Conservation (phyloP, 1,284 basidiomycete species). For the Filobasidium uniguttulatum region DNA sequence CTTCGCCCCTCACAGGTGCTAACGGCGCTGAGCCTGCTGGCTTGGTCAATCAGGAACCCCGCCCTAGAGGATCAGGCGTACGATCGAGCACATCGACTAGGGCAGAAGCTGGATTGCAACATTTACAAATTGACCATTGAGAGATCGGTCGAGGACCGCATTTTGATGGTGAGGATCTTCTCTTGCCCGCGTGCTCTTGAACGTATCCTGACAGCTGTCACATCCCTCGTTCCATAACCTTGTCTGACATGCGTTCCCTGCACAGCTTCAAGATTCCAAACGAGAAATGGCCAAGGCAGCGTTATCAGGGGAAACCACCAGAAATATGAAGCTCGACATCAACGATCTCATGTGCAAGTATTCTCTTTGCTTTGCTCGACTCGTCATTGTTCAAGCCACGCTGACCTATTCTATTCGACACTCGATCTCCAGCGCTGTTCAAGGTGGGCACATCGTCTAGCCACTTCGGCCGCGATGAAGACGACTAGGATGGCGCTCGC, state of each 20-base stretch:
- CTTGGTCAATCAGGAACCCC: not conserved
- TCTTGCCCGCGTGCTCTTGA: constrained; percentile 4
- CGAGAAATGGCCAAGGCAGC: constrained; percentile 70
- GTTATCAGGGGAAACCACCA: constrained; percentile 72
- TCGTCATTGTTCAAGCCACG: too few relatives aligned
- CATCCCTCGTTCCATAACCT: not conserved
- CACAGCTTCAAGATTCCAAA: constrained; percentile 69
- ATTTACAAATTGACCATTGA: constrained; percentile 88
- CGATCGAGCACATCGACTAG: constrained; percentile 79
- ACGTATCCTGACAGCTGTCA: not conserved
- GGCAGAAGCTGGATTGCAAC: constrained; percentile 72
- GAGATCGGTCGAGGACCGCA: constrained; percentile 79
- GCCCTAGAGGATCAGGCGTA: constrained; percentile 45
- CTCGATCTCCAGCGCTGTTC: too few relatives aligned
- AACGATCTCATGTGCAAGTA: constrained; percentile 56
- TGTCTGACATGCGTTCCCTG: not conserved
- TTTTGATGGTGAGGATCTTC: constrained; percentile 26
- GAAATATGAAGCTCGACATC: constrained; percentile 68
- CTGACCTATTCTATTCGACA: too few relatives aligned
- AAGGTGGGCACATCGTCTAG: too few relatives aligned
- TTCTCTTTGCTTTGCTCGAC: too few relatives aligned
- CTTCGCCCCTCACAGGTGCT: not conserved
- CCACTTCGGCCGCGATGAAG: too few relatives aligned
- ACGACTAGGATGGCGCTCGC: too few relatives aligned
- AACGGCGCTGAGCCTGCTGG: not conserved